Evolutionary conservation across 75 land plant genomes (phyloP).

Genomic region (Sequoia sempervirens): DNA sequence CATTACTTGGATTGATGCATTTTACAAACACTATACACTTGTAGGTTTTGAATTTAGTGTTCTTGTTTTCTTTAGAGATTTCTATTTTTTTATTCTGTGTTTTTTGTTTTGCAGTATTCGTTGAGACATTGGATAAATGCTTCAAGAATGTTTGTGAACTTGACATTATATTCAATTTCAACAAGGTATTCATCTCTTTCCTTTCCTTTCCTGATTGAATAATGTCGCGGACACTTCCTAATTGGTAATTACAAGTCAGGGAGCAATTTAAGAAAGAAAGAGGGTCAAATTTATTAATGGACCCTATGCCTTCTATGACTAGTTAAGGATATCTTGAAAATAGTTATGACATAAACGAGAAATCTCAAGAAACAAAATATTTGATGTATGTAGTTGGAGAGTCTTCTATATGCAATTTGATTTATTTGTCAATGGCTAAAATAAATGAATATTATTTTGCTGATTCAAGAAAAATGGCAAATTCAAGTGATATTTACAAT

Average conservation of each 20-base stretch:
- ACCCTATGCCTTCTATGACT: background rate
- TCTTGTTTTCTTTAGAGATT: background rate
- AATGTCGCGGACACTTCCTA: background rate
- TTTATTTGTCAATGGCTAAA: background rate
- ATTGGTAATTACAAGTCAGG: background rate
- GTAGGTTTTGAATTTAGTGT: background rate
- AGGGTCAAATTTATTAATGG: conserved; percentile 1
- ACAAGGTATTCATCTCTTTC: conserved; percentile 52
- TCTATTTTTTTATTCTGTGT: background rate
- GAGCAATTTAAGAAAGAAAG: background rate
- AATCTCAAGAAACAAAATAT: background rate
- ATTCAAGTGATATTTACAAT: background rate
- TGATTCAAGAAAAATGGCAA: background rate
- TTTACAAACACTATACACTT: background rate
- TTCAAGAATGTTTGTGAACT: conserved; percentile 99
- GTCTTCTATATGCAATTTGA: background rate
- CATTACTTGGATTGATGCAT: background rate
- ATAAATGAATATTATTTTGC: background rate
- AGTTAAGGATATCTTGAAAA: background rate
- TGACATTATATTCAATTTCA: conserved; percentile 89
- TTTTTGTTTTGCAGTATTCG: conserved; percentile 66
- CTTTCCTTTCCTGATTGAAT: conserved; percentile 3
- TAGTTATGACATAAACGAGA: background rate
- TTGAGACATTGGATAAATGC: conserved; percentile 91
- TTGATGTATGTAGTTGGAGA: background rate